Percentiles rank a stretch among this genome's conserved stretches.
These are phyloP conservation scores for Colletotrichum coccodes DNA, from an alignment of 2,329 filamentous ascomycete genomes.

Conservation along the genomic window DNA sequence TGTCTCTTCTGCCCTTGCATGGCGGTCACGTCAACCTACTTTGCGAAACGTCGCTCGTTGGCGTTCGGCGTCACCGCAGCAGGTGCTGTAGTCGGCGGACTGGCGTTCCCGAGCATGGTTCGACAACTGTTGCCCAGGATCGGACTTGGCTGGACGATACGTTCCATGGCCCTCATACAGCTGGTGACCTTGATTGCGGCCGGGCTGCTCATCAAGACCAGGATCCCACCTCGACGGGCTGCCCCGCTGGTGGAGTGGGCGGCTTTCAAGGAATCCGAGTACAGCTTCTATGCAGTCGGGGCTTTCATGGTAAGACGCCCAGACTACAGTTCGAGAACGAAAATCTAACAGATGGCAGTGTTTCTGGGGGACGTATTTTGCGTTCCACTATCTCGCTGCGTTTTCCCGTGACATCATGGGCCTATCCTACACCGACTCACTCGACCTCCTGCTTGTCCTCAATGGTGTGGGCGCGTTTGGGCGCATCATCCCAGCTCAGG, in stretches of 20 bases:
- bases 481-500: slow-evolving; percentile 56
- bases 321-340: background rate
- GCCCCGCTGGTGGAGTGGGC: slow-evolving; percentile 54
- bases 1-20: slow-evolving; percentile 73
- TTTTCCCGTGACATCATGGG: slow-evolving; percentile 56
- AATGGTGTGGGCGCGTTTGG: slow-evolving; percentile 63
- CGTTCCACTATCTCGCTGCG: slow-evolving; percentile 67
- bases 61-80: slow-evolving; percentile 70
- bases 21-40: slow-evolving; percentile 75
- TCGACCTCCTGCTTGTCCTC: slow-evolving; percentile 59
- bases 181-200: slow-evolving; percentile 51
- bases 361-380: slow-evolving; percentile 65
- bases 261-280: slow-evolving; percentile 57
- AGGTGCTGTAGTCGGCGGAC: slow-evolving; percentile 68
- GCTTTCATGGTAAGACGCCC: slow-evolving; percentile 39
- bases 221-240: slow-evolving; percentile 51
- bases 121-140: slow-evolving; percentile 63
- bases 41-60: slow-evolving; percentile 63
- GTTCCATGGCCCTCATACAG: slow-evolving; percentile 70
- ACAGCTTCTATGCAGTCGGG: slow-evolving; percentile 50
- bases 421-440: slow-evolving; percentile 42
- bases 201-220: slow-evolving; percentile 50
- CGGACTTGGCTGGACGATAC: slow-evolving; percentile 68
- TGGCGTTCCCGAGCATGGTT: slow-evolving; percentile 66
- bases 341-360: slow-evolving; percentile 43